A percentile compares a stretch with the other conserved stretches of the same genome.
Evolutionary conservation across 2,329 filamentous ascomycete species (phyloP).

Genomic region (Verticillium nubilum): DNA sequence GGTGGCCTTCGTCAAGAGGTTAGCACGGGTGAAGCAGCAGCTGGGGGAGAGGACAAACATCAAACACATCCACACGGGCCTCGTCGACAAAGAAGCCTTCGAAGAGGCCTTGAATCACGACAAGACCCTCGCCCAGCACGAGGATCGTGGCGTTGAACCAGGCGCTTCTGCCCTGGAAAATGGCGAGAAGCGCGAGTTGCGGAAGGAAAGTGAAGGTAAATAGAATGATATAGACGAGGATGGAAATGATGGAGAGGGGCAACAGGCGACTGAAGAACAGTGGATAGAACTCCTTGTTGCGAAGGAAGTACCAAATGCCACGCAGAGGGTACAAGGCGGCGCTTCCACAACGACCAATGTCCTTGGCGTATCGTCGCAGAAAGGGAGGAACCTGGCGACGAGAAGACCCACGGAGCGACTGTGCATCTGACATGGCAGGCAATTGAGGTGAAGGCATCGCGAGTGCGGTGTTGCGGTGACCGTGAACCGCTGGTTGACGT

Average conservation of each 20-base stretch:
- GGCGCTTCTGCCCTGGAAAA: constrained; percentile 85
- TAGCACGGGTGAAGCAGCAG: neutral
- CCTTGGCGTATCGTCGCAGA: constrained; percentile 16
- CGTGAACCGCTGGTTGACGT: neutral
- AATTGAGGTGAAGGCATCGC: neutral
- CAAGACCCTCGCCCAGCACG: constrained; percentile 75
- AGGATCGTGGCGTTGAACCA: constrained; percentile 86
- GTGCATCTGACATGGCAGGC: neutral
- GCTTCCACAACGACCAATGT: constrained; percentile 35
- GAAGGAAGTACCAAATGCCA: constrained; percentile 77
- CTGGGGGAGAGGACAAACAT: constrained; percentile 46
- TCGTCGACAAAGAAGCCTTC: constrained; percentile 81
- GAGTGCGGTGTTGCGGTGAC: neutral
- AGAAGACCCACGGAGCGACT: neutral
- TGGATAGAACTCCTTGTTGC: constrained; percentile 75
- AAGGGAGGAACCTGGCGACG: neutral
- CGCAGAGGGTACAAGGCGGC: constrained; percentile 54
- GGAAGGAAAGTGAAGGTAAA: constrained; percentile 87
- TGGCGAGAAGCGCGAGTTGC: constrained; percentile 79
- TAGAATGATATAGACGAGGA: constrained; percentile 76
- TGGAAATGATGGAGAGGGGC: constrained; percentile 74
- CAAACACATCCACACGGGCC: constrained; percentile 75
- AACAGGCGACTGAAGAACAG: constrained; percentile 73
- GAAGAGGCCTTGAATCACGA: constrained; percentile 65
- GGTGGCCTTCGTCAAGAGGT: constrained; percentile 44